phyloP scores from a whole-genome alignment of 75 land plant genomes.

The Gnetum montanum region DNA sequence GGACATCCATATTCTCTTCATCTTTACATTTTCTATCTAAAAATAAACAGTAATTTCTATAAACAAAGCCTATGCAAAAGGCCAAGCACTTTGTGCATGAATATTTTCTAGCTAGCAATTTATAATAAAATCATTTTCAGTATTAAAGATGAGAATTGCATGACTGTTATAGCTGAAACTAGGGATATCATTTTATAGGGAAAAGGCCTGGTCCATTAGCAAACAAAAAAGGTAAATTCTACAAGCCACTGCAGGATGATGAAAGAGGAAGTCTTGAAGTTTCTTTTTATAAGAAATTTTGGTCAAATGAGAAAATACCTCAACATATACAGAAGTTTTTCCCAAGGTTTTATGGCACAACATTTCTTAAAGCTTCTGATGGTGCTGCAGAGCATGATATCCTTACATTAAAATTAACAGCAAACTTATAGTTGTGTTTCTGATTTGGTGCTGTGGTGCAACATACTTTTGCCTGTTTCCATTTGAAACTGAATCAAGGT shows the following conservation, averaged over 20 bases:
- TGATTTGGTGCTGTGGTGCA: not conserved
- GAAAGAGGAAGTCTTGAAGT: conserved; percentile 60
- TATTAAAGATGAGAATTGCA: too few relatives aligned
- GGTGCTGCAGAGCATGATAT: conserved; percentile 24
- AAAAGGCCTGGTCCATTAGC: conserved; percentile 78
- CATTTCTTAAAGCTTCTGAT: conserved; percentile 41
- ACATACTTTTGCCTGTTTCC: too few relatives aligned
- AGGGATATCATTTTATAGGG: too few relatives aligned
- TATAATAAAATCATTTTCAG: too few relatives aligned
- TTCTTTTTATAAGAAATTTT: conserved; percentile 59
- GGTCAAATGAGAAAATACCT: conserved; percentile 46
- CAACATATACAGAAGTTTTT: conserved; percentile 39
- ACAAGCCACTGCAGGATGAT: conserved; percentile 77
- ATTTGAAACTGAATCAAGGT: too few relatives aligned
- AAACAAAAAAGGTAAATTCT: conserved; percentile 81
- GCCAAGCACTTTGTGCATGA: too few relatives aligned
- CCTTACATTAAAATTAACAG: conserved; percentile 2
- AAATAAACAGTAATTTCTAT: too few relatives aligned
- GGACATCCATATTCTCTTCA: too few relatives aligned
- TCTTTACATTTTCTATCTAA: too few relatives aligned
- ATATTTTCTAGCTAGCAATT: too few relatives aligned
- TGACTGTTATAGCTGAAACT: too few relatives aligned
- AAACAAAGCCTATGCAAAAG: too few relatives aligned
- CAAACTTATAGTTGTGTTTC: not conserved
- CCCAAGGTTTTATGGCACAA: conserved; percentile 61